phyloP scores from a whole-genome alignment of 2,329 filamentous ascomycete genomes.

The Lachnellula occidentalis region DNA sequence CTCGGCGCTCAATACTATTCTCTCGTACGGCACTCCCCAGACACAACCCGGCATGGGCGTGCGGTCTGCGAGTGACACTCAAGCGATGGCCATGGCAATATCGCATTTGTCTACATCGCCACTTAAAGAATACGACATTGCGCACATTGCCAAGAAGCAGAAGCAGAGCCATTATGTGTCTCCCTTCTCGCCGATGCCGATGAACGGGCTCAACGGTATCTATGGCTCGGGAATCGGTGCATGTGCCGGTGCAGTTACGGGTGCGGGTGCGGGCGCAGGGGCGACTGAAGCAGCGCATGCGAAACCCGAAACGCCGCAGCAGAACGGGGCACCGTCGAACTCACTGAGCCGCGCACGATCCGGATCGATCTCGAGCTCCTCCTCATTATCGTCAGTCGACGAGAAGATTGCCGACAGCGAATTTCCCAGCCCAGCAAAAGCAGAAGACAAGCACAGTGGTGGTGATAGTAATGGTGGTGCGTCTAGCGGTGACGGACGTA shows the following conservation, averaged over 20 bases:
- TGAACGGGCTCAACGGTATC: not conserved
- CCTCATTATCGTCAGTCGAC: conserved; percentile 35
- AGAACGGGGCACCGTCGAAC: not conserved
- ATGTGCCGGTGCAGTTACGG: not conserved
- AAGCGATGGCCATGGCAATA: not conserved
- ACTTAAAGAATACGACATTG: not conserved
- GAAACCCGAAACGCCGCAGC: conserved; percentile 4
- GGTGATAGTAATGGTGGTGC: not conserved
- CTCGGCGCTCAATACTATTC: conserved; percentile 7
- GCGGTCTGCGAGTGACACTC: not conserved
- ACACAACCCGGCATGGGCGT: conserved; percentile 1
- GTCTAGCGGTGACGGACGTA: not conserved
- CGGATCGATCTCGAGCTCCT: conserved; percentile 30
- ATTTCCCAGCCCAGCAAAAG: conserved; percentile 7
- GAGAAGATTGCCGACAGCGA: conserved; percentile 21
- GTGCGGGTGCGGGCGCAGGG: not conserved
- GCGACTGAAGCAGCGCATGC: not conserved
- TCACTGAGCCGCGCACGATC: conserved; percentile 12
- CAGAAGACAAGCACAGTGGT: not conserved
- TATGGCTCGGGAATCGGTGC: not conserved
- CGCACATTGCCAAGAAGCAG: conserved; percentile 8
- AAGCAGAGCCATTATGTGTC: conserved; percentile 3
- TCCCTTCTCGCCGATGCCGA: not conserved
- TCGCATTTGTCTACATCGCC: not conserved
- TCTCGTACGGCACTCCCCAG: conserved; percentile 2